Percentiles rank a stretch among this genome's conserved stretches.
phyloP scores from a whole-genome alignment of 768 basidiomycete genomes.

The Epithele typhae region DNA sequence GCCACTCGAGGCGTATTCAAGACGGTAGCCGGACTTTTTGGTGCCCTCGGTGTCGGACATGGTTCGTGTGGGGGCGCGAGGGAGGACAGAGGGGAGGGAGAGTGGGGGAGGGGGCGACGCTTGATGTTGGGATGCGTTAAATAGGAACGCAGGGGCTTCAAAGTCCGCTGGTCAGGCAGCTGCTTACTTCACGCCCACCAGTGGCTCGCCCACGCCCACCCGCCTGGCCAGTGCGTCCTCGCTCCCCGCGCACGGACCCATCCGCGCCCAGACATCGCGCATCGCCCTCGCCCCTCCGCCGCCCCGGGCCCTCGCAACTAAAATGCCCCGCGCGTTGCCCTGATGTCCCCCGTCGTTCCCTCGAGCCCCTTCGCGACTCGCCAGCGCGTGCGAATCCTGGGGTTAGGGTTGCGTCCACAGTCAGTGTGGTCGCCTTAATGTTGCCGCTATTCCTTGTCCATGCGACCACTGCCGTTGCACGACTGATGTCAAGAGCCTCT shows the following conservation, averaged over 20 bases:
- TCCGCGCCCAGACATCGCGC: not conserved
- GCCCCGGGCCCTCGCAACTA: not conserved
- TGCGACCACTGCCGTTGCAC: no score
- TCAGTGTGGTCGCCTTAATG: no score
- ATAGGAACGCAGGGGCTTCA: slow-evolving; percentile 27
- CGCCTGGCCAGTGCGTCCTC: slow-evolving; percentile 13
- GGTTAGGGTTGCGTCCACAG: no score
- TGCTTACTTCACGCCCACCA: not conserved
- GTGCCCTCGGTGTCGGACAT: slow-evolving; percentile 35
- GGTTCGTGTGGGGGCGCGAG: slow-evolving; percentile 2
- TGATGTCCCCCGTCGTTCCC: not conserved
- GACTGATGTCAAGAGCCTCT: no score
- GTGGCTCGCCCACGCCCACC: slow-evolving; percentile 1
- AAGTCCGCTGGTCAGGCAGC: slow-evolving; percentile 31
- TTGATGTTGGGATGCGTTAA: slow-evolving; percentile 18
- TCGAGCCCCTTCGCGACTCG: no score
- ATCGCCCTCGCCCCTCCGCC: not conserved
- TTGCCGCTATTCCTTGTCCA: no score
- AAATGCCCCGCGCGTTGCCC: not conserved
- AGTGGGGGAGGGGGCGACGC: slow-evolving; percentile 19
- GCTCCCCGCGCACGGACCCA: slow-evolving; percentile 16
- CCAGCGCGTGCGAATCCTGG: no score
- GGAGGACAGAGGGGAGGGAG: slow-evolving; percentile 14
- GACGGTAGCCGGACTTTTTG: slow-evolving; percentile 64
- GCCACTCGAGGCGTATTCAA: slow-evolving; percentile 67